Percentiles rank a stretch among this genome's conserved stretches.
These are phyloP conservation scores for Vanderwaltozyma tropicalis DNA, from an alignment of 805 yeast genomes.

Conservation along the genomic window DNA sequence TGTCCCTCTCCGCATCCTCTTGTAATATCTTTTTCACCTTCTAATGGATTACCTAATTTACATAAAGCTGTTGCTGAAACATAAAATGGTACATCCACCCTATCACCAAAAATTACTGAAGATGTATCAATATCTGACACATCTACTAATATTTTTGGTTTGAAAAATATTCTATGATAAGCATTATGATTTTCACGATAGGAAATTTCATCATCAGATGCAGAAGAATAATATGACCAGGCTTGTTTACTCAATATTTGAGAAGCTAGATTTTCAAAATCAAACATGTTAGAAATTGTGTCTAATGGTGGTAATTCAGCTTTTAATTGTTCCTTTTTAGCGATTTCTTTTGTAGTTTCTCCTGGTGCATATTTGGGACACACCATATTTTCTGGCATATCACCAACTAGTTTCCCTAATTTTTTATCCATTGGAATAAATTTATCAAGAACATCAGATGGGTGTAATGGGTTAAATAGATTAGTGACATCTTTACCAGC, in stretches of 20 bases:
- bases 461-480: constrained; percentile 82
- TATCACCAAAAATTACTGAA: constrained; percentile 67
- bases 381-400: constrained; percentile 22
- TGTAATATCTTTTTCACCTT: constrained; percentile 82
- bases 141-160: constrained; percentile 74
- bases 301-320: constrained; percentile 57
- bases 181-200: constrained; percentile 85
- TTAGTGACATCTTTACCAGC: constrained; percentile 81
- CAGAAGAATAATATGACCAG: constrained; percentile 90
- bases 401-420: constrained; percentile 43
- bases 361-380: constrained; percentile 27
- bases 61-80: constrained; percentile 89
- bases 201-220: constrained; percentile 87
- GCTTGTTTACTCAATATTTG: constrained; percentile 67
- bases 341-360: constrained; percentile 24
- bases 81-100: constrained; percentile 69
- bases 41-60: constrained; percentile 73
- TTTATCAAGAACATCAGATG: constrained; percentile 70
- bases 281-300: constrained; percentile 66
- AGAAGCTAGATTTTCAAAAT: constrained; percentile 80
- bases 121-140: constrained; percentile 62
- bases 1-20: constrained; percentile 66
- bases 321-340: constrained; percentile 18
- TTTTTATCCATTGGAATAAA: constrained; percentile 49
- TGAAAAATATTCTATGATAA: constrained; percentile 78